A percentile compares a stretch with the other conserved stretches of the same genome.
Conservation (phyloP, 2,329 filamentous ascomycete species). For the Pseudogymnoascus sp. region DNA sequence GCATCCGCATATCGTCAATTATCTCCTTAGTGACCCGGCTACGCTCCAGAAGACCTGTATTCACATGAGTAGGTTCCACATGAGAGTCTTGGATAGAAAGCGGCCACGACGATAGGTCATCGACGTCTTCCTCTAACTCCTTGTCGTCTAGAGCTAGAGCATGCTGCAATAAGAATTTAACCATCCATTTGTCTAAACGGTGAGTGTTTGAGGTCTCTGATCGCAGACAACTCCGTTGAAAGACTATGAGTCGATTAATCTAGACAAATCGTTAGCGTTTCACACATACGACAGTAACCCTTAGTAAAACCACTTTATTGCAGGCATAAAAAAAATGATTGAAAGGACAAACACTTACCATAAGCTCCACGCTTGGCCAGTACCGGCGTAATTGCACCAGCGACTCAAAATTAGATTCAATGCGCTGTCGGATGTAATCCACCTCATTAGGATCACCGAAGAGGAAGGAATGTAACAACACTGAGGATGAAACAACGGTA, state of each 20-base stretch:
- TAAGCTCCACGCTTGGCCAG: constrained; percentile 12
- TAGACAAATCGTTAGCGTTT: neutral
- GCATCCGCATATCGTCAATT: neutral
- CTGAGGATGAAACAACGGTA: constrained; percentile 30
- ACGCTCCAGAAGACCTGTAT: neutral
- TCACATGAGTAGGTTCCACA: neutral
- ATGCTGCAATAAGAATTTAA: constrained; percentile 15
- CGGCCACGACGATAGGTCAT: neutral
- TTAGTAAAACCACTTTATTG: neutral
- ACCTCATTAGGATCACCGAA: constrained; percentile 21
- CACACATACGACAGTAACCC: neutral
- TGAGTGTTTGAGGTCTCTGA: constrained; percentile 11
- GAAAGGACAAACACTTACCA: constrained; percentile 10
- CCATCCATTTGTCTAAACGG: constrained; percentile 14
- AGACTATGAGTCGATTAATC: constrained; percentile 12
- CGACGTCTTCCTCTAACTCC: neutral
- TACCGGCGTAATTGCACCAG: constrained; percentile 14
- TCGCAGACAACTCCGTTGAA: constrained; percentile 13
- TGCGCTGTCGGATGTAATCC: neutral
- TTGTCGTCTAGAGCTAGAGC: constrained; percentile 14
- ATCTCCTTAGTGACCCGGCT: neutral
- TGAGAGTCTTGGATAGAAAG: neutral
- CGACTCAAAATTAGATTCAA: constrained; percentile 15
- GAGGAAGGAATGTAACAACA: constrained; percentile 27
- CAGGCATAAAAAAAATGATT: neutral